Evolutionary conservation across 1,139 yeast genomes (phyloP), one percentile per base, ranked within the genome.

Genomic region (Protomyces gravidus): DNA sequence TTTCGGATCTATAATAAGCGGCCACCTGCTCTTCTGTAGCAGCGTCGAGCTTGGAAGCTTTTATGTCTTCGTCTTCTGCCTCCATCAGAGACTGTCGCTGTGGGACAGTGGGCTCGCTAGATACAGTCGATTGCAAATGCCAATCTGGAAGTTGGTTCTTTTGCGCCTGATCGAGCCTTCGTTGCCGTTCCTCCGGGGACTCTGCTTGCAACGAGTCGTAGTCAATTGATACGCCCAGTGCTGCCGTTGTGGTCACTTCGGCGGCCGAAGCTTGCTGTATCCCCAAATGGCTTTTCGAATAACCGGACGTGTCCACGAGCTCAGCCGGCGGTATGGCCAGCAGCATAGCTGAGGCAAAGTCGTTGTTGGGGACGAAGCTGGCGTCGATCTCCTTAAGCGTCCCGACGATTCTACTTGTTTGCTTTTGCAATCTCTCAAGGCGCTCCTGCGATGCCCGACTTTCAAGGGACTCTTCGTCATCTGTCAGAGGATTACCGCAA

Each of bases 71-170:
- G 27, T 40, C 59, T 11, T 39, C 53, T n/a, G 45, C 48, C 19
- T 28, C 49, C 13, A 17, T 39, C 9, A 42, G 47, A 19, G 39
- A 46, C 23, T 30, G 30, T 23, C 21, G 56, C 4, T 55, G 55
- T 9, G 27, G 56, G 9, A 27, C 49, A 5, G 57, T 59, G 3
- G 55, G 39, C 25, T 33, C 42, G 3, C 59, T 52, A 15, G 58
- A 30, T 64, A 92, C 94, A 0, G 98, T 89, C 68, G 94, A 84
- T 66, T 85, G 85, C 65, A 86, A 81, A 71, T 92, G 96, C 99
- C 99, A 92, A 25, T 95, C 84, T 9, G 99, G 98, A 66, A 92
- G 78, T 1, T 96, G 97, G 70, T 94, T 92, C 72, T 90, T 96
- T 13, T 39, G 50, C n/a, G 51, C 60, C 69, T 87, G 86, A 70